A percentile compares a stretch with the other conserved stretches of the same genome.
Conservation (phyloP, 2,329 filamentous ascomycete species). For the Alternaria conjuncta region DNA sequence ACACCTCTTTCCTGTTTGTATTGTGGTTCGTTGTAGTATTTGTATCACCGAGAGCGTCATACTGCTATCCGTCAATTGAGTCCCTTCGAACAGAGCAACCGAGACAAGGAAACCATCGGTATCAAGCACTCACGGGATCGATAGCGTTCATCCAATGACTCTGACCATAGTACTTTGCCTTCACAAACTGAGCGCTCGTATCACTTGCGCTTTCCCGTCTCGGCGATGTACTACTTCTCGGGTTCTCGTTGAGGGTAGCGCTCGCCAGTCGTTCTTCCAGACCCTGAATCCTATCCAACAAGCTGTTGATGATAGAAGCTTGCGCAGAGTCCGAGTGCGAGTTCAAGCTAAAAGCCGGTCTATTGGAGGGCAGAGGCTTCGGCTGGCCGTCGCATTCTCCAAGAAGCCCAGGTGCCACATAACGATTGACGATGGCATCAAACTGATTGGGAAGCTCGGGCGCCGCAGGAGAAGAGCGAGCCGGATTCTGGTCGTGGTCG, state of each 20-base stretch:
- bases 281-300: constrained; percentile 6
- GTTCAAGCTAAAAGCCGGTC: neutral
- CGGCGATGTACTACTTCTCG: neutral
- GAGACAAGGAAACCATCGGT: neutral
- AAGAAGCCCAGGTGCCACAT: constrained; percentile 22
- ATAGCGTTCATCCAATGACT: constrained; percentile 56
- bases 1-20: constrained; percentile 48
- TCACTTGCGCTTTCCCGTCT: neutral
- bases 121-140: constrained; percentile 32
- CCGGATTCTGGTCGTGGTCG: neutral
- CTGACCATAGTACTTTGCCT: constrained; percentile 62
- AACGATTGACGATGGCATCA: constrained; percentile 17
- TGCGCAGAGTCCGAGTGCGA: neutral
- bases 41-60: constrained; percentile 21
- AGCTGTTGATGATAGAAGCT: constrained; percentile 4
- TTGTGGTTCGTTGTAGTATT: constrained; percentile 41
- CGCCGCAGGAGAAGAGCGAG: neutral
- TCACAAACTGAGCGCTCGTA: constrained; percentile 45
- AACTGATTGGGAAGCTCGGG: constrained; percentile 13
- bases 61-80: constrained; percentile 6
- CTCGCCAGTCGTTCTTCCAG: constrained; percentile 9
- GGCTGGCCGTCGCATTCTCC: constrained; percentile 14
- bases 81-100: neutral
- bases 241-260: neutral
- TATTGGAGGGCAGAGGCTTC: constrained; percentile 1